Base-by-base conservation (phyloP, 768 basidiomycete species). In the Strobilomyces echinocephalus region DNA sequence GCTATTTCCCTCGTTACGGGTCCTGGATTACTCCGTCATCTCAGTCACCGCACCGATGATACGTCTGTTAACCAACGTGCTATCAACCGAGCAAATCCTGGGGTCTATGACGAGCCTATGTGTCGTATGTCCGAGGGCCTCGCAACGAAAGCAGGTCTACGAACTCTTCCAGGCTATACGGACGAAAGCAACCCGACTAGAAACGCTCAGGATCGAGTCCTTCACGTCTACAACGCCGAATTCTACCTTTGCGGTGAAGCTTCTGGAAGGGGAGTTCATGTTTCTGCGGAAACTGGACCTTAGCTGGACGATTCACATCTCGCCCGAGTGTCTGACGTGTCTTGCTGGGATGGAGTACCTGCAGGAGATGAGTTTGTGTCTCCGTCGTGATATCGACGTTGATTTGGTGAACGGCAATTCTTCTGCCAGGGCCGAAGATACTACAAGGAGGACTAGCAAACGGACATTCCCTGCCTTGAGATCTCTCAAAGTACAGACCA, bases 11-110 rank as follows among this genome's bases (percentile, higher is more conserved):
- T 60, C 52, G 33, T 65, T 69, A 20, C 54, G 51, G 20, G 30
- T 46, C n/a, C 57, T 69, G 8, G 65, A 69, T 46, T 68, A 64
- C 38, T 59, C 67, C 14, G 58, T 68, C 30, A 49, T 69, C 18
- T 67, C 67, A 1, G 60, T 62, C 35, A 16, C 53, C 24, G 60
- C 57, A 14, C 51, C 61, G 8, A 57, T 59, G 52, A 50, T 65
- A 46, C 48, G 57, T 20, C 18, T 69, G 2, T 43, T 69, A 45
- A 54, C 53, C 3, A 34, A 51, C 9, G 11, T 69, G 39, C 35
- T 69, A 18, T 63, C 60, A 5, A 57, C 63, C 10, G 52, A 59
- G 36, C 49, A 18, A 11, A 34, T 55, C 36, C 11, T 66, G 36
- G 53, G 51, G 15, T 59, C 58, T 11, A 43, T 69, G n/a, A 62